phyloP scores from a whole-genome alignment of 2,329 filamentous ascomycete species.

The Aureobasidium sp. region DNA sequence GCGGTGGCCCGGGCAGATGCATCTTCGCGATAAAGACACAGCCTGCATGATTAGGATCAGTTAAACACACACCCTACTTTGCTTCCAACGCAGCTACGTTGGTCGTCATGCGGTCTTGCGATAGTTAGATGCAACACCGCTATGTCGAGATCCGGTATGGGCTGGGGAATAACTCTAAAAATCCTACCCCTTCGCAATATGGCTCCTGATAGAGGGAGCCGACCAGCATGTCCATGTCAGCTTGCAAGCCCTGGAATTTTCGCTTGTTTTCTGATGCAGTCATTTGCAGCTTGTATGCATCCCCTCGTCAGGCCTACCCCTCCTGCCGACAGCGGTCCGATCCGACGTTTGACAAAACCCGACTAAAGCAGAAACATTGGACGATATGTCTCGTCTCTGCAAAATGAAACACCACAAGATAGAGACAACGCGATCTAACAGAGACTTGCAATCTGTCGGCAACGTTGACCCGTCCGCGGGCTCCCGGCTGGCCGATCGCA shows the following conservation, averaged over 20 bases:
- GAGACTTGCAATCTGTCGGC: conserved; percentile 9
- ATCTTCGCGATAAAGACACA: conserved; percentile 3
- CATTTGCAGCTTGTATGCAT: background rate
- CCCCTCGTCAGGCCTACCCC: conserved; percentile 5
- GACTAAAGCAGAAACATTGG: conserved; percentile 5
- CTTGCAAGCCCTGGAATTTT: background rate
- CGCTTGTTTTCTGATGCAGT: background rate
- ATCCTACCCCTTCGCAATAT: background rate
- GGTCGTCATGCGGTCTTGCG: background rate
- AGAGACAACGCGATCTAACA: background rate
- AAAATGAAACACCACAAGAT: conserved; percentile 5
- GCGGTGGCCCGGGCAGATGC: background rate
- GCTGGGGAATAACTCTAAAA: background rate
- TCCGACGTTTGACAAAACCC: conserved; percentile 1
- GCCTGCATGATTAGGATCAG: conserved; percentile 1
- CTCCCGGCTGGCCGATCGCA: background rate
- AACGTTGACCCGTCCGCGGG: conserved; percentile 14
- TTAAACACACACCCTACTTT: background rate
- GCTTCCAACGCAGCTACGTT: background rate
- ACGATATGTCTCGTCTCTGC: conserved; percentile 4
- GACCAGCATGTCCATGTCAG: conserved; percentile 10
- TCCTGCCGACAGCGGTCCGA: conserved; percentile 5
- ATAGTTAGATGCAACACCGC: conserved; percentile 2
- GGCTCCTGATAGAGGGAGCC: background rate
- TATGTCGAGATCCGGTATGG: background rate